phyloP scores from a whole-genome alignment of 352 stramenopile species.

The Plasmopara muralis region DNA sequence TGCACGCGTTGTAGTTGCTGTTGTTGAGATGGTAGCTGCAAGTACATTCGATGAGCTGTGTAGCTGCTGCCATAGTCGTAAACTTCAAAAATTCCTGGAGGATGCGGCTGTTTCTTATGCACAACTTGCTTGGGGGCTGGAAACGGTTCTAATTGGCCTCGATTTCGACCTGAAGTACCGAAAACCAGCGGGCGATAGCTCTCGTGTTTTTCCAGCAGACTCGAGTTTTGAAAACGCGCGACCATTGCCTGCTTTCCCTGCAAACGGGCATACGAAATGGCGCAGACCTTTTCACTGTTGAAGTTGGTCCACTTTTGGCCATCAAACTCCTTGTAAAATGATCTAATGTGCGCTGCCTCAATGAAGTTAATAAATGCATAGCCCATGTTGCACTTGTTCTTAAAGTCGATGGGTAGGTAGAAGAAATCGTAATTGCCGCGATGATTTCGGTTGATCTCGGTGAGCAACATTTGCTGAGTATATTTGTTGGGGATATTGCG shows the following conservation, averaged over 20 bases:
- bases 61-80: slow-evolving; percentile 29
- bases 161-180: slow-evolving; percentile 59
- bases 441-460: slow-evolving; percentile 93
- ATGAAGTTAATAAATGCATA: slow-evolving; percentile 99
- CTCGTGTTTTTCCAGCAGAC: slow-evolving; percentile 90
- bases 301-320: slow-evolving; percentile 95
- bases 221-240: slow-evolving; percentile 98
- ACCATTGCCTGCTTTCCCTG: slow-evolving; percentile 97
- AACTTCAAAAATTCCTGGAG: slow-evolving; percentile 18
- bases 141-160: slow-evolving; percentile 63
- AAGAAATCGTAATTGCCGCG: slow-evolving; percentile 97
- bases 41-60: slow-evolving; percentile 23
- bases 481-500: slow-evolving; percentile 99
- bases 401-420: slow-evolving; percentile 99
- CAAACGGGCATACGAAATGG: slow-evolving; percentile 98
- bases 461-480: slow-evolving; percentile 97
- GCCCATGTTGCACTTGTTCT: slow-evolving; percentile 99
- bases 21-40: slow-evolving; percentile 15
- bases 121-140: slow-evolving; percentile 46
- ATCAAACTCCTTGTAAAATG: slow-evolving; percentile 83
- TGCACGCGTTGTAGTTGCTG: slow-evolving; percentile 14
- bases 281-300: slow-evolving; percentile 98
- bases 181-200: slow-evolving; percentile 91
- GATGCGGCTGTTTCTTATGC: slow-evolving; percentile 38
- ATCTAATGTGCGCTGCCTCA: slow-evolving; percentile 63